phyloP scores from a whole-genome alignment of 805 yeast species.

The Suhomyces sp. region DNA sequence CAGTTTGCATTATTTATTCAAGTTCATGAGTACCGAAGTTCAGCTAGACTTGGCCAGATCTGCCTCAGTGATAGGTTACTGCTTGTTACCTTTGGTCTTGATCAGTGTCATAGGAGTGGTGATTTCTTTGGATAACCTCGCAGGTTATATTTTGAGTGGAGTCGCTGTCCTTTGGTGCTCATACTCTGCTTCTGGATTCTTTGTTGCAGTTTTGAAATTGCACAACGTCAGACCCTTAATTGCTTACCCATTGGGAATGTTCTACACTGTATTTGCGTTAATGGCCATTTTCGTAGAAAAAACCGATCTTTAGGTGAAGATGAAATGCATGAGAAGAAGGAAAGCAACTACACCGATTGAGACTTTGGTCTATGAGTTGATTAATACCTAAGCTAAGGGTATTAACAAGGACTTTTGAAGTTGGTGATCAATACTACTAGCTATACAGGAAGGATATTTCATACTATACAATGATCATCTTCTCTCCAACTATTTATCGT shows the following conservation, averaged over 20 bases:
- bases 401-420: no score
- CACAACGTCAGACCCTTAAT: constrained; percentile 84
- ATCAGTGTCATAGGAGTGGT: constrained; percentile 71
- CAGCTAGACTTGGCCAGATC: constrained; percentile 65
- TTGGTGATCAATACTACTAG: no score
- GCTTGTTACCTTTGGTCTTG: constrained; percentile 83
- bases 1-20: constrained; percentile 79
- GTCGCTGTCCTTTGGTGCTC: constrained; percentile 87
- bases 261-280: constrained; percentile 90
- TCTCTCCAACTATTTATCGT: no score
- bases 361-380: no score
- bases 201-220: constrained; percentile 79
- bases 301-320: constrained; percentile 6
- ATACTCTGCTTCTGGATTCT: constrained; percentile 87
- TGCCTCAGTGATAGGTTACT: constrained; percentile 91
- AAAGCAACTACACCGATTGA: no score
- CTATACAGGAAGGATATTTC: no score
- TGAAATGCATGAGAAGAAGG: no score
- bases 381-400: no score
- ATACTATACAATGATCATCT: no score
- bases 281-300: constrained; percentile 84
- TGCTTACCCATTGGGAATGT: constrained; percentile 90
- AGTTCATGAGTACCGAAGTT: constrained; percentile 73
- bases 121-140: constrained; percentile 62
- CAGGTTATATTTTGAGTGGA: constrained; percentile 70